Base-by-base conservation (phyloP, 345 rosid genomes). In the Firmiana major region DNA sequence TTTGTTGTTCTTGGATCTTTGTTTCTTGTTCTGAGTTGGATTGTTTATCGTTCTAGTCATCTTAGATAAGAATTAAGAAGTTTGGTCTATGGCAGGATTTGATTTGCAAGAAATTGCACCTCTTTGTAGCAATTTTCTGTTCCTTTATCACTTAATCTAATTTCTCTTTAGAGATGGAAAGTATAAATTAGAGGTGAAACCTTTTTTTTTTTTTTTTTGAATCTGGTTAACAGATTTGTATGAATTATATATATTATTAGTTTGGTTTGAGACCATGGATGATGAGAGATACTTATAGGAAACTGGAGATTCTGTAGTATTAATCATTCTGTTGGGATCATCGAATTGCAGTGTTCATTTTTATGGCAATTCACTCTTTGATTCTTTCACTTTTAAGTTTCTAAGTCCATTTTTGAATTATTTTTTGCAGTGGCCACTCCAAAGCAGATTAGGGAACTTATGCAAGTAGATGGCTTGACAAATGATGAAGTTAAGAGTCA, bases 401-500 rank as follows among this genome's bases (percentile, higher is more conserved):
- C 8, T 71, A 60, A 70, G 75, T 69, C 60, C 6, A 21, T 51
- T 43, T 26, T 66, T 55, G 55, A 28, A n/a, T 21, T n/a, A n/a
- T 28, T 45, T 26, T 80, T 66, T 83, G 83, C 90, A 97, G 99
- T 84, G 59, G 98, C 98, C 62, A 97, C 99, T 65, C 98, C 99
- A 7, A 97, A 97, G 86, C 97, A 94, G 87, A 97, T 97, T 38
- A 86, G 94, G 82, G 97, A 97, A 75, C 95, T 91, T 54, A 97
- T 97, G 99, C 89, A 88, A 84, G 98, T 92, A 46, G 92, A 92
- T 83, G 97, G 98, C 71, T 85, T 97, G 83, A 97, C 97, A 36
- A 97, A 97, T 53, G 98, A 94, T 82, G 99, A 97, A 90, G 98
- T 97, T 21, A 97, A 97, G 87, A 94, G 99, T 77, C 99, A 97